Evolutionary conservation across 2,329 filamentous ascomycete species (phyloP).

Genomic region (Venturiaceae sp.): DNA sequence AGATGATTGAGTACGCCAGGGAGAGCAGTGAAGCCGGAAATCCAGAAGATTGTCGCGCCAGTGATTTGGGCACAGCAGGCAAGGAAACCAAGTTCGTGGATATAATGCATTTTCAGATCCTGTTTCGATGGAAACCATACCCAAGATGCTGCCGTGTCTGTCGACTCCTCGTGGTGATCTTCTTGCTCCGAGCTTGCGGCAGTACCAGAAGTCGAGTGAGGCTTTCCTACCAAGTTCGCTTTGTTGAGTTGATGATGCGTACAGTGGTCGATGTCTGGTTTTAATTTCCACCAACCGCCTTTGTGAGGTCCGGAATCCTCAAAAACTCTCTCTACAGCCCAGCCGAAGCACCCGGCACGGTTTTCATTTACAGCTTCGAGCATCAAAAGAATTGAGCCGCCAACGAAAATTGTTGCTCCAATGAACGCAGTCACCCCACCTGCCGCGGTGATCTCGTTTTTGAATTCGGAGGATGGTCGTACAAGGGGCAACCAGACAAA

Average conservation of each 20-base stretch:
- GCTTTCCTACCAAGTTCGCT: slow-evolving; percentile 19
- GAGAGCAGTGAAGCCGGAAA: slow-evolving; percentile 50
- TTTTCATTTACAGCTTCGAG: slow-evolving; percentile 62
- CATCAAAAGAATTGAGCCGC: slow-evolving; percentile 53
- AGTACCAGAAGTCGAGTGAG: neutral
- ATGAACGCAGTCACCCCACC: slow-evolving; percentile 56
- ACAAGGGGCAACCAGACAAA: slow-evolving; percentile 54
- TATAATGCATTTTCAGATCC: slow-evolving; percentile 50
- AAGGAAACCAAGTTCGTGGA: slow-evolving; percentile 53
- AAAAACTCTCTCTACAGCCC: slow-evolving; percentile 43
- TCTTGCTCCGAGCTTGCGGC: neutral
- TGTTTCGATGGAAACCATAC: slow-evolving; percentile 49
- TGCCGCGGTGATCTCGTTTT: slow-evolving; percentile 40
- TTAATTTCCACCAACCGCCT: neutral
- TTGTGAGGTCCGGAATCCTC: neutral
- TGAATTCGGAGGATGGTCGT: slow-evolving; percentile 43
- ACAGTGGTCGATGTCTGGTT: slow-evolving; percentile 14
- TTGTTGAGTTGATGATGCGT: slow-evolving; percentile 27
- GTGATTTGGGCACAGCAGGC: slow-evolving; percentile 47
- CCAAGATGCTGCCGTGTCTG: slow-evolving; percentile 28
- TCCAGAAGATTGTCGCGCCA: slow-evolving; percentile 55
- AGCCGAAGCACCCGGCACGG: slow-evolving; percentile 56
- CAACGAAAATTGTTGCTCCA: slow-evolving; percentile 58
- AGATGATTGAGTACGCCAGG: slow-evolving; percentile 46
- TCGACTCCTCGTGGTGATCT: neutral